Conservation (phyloP, 1,284 basidiomycete species). For the Mycosarcoma maydis region DNA sequence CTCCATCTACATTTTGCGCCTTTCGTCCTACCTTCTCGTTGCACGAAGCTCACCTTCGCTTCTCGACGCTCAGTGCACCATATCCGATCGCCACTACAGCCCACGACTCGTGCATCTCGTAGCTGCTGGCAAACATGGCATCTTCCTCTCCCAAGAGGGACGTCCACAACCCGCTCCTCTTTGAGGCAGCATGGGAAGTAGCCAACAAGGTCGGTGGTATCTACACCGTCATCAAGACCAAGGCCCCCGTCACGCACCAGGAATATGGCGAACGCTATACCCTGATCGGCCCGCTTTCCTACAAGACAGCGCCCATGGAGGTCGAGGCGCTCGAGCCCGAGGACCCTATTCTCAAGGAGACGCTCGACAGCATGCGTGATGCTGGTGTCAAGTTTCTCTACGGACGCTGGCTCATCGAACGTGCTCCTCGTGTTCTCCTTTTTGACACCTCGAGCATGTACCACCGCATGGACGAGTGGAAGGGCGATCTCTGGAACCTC, state of each 20-base stretch:
- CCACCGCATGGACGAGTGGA: conserved; percentile 93
- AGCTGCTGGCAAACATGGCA: conserved; percentile 18
- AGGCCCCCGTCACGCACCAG: conserved; percentile 93
- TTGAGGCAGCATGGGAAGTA: conserved; percentile 64
- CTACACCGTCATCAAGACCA: conserved; percentile 99
- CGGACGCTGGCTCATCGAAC: conserved; percentile 97
- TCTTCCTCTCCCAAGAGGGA: conserved; percentile 45
- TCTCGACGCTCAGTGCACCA: background rate
- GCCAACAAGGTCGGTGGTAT: conserved; percentile 83
- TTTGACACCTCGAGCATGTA: conserved; percentile 93
- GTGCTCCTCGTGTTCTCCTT: conserved; percentile 88
- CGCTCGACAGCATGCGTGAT: conserved; percentile 60
- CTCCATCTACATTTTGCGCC: no score
- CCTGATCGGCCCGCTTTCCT: conserved; percentile 91
- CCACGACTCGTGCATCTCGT: background rate
- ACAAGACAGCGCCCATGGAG: conserved; percentile 98
- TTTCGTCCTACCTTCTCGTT: no score
- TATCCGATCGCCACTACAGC: background rate
- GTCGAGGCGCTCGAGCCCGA: conserved; percentile 89
- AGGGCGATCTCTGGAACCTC: conserved; percentile 95
- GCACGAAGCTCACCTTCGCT: no score
- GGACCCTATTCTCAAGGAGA: conserved; percentile 48
- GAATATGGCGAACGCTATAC: conserved; percentile 76
- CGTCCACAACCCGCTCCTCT: conserved; percentile 61
- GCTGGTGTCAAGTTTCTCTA: conserved; percentile 93